Percentiles rank a stretch among this genome's conserved stretches.
Evolutionary conservation across 305 asterid species (phyloP).

Genomic region (Striga hermonthica): DNA sequence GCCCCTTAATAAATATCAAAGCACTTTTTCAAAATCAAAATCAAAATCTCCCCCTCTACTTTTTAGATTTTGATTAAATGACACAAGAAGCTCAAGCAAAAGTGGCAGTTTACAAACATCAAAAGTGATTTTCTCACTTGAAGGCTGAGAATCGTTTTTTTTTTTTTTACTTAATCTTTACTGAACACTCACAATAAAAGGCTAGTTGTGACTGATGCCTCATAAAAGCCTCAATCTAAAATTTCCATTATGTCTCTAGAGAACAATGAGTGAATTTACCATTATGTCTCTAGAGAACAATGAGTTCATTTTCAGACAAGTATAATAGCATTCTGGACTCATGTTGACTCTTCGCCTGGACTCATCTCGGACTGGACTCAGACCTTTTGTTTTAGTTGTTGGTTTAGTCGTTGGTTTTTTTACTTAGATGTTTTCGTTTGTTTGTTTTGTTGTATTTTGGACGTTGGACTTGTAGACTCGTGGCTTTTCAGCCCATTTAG

Average conservation of each 20-base stretch:
- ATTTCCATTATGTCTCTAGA: constrained; percentile 15
- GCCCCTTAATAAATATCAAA: neutral
- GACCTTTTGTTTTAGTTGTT: too few relatives aligned
- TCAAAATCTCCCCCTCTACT: neutral
- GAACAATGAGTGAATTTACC: constrained; percentile 17
- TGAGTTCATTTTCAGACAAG: constrained; percentile 6
- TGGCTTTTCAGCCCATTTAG: too few relatives aligned
- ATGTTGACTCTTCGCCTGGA: too few relatives aligned
- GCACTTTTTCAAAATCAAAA: neutral
- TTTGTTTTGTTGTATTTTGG: too few relatives aligned
- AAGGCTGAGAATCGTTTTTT: neutral
- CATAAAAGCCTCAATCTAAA: too few relatives aligned
- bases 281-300: constrained; percentile 14
- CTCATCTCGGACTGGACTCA: too few relatives aligned
- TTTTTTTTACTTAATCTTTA: neutral
- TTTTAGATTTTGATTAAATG: neutral
- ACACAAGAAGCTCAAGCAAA: neutral
- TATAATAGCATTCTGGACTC: neutral
- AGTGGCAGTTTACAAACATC: neutral
- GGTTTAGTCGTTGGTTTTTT: too few relatives aligned
- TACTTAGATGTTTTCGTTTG: too few relatives aligned
- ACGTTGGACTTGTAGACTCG: too few relatives aligned
- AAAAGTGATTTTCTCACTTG: neutral
- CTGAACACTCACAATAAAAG: too few relatives aligned
- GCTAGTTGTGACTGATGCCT: too few relatives aligned